Percentiles rank a stretch among this genome's conserved stretches.
These are phyloP conservation scores for Incumbomyces lentus DNA, from an alignment of 2,329 filamentous ascomycete genomes.

Conservation along the genomic window DNA sequence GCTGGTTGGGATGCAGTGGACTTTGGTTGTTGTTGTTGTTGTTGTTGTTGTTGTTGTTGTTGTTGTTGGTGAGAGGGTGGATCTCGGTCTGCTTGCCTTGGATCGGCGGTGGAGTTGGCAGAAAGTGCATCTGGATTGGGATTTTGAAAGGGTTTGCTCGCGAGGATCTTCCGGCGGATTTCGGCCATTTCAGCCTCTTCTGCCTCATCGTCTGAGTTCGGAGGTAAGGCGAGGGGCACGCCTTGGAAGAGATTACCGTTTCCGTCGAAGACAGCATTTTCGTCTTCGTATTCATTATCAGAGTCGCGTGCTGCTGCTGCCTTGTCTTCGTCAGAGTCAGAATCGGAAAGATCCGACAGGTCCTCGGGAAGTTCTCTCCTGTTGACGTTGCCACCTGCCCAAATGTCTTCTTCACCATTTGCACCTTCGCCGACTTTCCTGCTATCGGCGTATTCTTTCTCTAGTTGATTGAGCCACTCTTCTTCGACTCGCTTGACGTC, in stretches of 20 bases:
- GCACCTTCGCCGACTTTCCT: slow-evolving; percentile 47
- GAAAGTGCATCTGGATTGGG: slow-evolving; percentile 19
- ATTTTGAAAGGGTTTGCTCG: slow-evolving; percentile 77
- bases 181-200: slow-evolving; percentile 91
- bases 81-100: too few species aligned
- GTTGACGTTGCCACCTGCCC: slow-evolving; percentile 87
- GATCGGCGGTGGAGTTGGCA: slow-evolving; percentile 37
- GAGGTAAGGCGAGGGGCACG: slow-evolving; percentile 54
- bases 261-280: slow-evolving; percentile 36
- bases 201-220: slow-evolving; percentile 66
- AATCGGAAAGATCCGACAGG: slow-evolving; percentile 28
- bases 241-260: slow-evolving; percentile 40
- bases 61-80: slow-evolving; percentile 54
- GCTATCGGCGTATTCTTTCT: slow-evolving; percentile 77
- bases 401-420: slow-evolving; percentile 53
- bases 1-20: too few species aligned
- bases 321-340: slow-evolving; percentile 36
- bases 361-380: slow-evolving; percentile 44
- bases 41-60: slow-evolving; percentile 19
- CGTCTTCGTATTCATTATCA: slow-evolving; percentile 36
- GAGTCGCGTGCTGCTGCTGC: too few species aligned
- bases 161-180: slow-evolving; percentile 77
- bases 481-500: slow-evolving; percentile 75
- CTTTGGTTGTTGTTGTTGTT: too few species aligned
- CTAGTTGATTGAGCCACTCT: slow-evolving; percentile 79